phyloP scores from a whole-genome alignment of 2,329 filamentous ascomycete genomes.

The Alternaria ethzedia region DNA sequence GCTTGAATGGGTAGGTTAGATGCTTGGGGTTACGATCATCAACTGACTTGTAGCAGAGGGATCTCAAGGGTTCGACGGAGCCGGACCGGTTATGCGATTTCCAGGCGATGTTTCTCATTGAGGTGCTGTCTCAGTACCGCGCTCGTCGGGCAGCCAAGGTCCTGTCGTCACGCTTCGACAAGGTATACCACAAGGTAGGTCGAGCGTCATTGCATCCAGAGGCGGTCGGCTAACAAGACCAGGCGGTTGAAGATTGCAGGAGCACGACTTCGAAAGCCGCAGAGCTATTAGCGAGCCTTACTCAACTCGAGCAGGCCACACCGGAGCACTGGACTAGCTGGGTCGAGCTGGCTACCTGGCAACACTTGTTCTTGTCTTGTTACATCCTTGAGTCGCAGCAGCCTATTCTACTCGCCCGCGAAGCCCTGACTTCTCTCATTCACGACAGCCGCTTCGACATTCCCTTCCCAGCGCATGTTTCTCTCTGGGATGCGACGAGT shows the following conservation, averaged over 20 bases:
- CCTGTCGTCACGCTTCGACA: slow-evolving; percentile 48
- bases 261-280: slow-evolving; percentile 20
- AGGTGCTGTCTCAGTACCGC: slow-evolving; percentile 52
- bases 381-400: slow-evolving; percentile 53
- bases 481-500: slow-evolving; percentile 47
- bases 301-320: slow-evolving; percentile 27
- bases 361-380: slow-evolving; percentile 51
- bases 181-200: slow-evolving; percentile 45
- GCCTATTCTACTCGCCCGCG: slow-evolving; percentile 36
- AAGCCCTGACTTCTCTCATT: slow-evolving; percentile 23
- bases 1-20: slow-evolving; percentile 40
- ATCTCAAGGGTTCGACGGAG: slow-evolving; percentile 31
- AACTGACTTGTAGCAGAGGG: slow-evolving; percentile 35
- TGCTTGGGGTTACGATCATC: neutral
- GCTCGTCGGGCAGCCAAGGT: slow-evolving; percentile 47
- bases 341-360: slow-evolving; percentile 39
- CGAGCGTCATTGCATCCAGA: neutral
- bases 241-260: slow-evolving; percentile 32
- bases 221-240: slow-evolving; percentile 13
- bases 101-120: slow-evolving; percentile 54
- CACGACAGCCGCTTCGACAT: slow-evolving; percentile 40
- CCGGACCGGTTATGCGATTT: slow-evolving; percentile 49
- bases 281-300: slow-evolving; percentile 21
- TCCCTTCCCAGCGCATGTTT: slow-evolving; percentile 44
- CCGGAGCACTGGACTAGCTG: slow-evolving; percentile 42